Conservation (phyloP, 2,329 filamentous ascomycete genomes). For the Exophiala viscosa region DNA sequence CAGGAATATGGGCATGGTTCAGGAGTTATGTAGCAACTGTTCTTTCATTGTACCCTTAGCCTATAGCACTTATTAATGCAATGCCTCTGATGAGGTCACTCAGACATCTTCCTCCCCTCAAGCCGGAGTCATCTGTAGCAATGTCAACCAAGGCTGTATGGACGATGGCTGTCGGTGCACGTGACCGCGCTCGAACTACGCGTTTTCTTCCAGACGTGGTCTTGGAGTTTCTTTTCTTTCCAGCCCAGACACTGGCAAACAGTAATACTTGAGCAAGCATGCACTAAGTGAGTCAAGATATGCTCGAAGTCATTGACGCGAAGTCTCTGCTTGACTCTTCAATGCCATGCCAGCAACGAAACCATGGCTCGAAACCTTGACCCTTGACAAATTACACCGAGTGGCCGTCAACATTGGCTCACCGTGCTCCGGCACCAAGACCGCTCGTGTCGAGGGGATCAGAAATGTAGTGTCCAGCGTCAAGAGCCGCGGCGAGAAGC, state of each 20-base stretch:
- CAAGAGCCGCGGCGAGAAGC: constrained; percentile 16
- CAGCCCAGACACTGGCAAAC: no score
- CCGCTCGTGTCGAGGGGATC: constrained; percentile 52
- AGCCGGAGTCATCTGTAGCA: background rate
- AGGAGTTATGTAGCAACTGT: background rate
- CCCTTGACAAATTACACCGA: constrained; percentile 53
- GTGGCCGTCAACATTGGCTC: constrained; percentile 61
- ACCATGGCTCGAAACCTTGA: constrained; percentile 43
- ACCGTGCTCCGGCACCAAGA: constrained; percentile 58
- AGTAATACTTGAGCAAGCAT: no score
- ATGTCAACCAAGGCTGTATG: background rate
- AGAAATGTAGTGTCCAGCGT: constrained; percentile 34
- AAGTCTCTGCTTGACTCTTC: no score
- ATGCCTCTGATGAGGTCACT: no score
- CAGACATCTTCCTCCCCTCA: background rate
- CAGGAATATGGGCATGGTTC: background rate
- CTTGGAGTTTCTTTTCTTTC: background rate
- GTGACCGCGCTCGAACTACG: background rate
- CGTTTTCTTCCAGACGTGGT: background rate
- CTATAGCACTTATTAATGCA: background rate
- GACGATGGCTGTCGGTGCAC: background rate
- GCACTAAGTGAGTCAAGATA: no score
- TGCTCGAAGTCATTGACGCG: no score
- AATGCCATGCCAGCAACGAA: background rate
- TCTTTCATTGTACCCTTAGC: background rate